Percentiles rank a stretch among this genome's conserved stretches.
phyloP scores from a whole-genome alignment of 2,329 filamentous ascomycete species.

The Tolypocladium ophioglossoides region DNA sequence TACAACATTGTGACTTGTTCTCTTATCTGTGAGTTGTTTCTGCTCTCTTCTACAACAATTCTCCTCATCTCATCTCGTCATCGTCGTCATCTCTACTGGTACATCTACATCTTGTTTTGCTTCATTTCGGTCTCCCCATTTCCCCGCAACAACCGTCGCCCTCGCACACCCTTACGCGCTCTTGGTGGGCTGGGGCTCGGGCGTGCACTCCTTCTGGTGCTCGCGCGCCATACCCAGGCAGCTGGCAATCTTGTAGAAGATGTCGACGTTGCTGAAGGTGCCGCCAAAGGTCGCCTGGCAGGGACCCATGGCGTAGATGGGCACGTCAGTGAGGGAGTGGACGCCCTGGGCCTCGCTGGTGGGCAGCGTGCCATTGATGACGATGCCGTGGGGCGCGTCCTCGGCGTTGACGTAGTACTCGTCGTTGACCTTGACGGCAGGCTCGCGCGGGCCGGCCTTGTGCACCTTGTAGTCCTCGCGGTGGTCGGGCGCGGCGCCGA shows the following conservation, averaged over 20 bases:
- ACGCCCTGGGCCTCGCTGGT: conserved; percentile 55
- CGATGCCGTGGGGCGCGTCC: conserved; percentile 55
- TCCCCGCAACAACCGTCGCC: not conserved
- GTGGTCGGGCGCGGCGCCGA: conserved; percentile 62
- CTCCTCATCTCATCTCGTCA: conserved; percentile 6
- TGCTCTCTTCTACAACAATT: not conserved
- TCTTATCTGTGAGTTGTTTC: not conserved
- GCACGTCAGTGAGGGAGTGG: conserved; percentile 68
- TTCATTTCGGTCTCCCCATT: not conserved
- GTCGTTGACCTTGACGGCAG: conserved; percentile 42
- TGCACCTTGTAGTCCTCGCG: conserved; percentile 68
- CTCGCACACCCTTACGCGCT: not conserved
- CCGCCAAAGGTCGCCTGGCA: conserved; percentile 70
- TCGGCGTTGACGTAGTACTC: conserved; percentile 59
- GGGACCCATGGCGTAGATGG: conserved; percentile 68
- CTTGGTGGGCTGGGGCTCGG: conserved; percentile 6
- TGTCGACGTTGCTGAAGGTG: conserved; percentile 58
- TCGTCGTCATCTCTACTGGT: conserved; percentile 1
- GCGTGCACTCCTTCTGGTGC: conserved; percentile 11
- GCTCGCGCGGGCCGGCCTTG: conserved; percentile 50
- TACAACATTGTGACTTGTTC: not conserved
- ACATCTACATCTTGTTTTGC: not conserved
- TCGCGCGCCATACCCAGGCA: conserved; percentile 47
- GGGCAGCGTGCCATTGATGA: conserved; percentile 67
- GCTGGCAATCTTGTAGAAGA: conserved; percentile 64